These are phyloP conservation scores for Chamaecyparis obtusa DNA, from an alignment of 75 land plant species.

Conservation along the genomic window DNA sequence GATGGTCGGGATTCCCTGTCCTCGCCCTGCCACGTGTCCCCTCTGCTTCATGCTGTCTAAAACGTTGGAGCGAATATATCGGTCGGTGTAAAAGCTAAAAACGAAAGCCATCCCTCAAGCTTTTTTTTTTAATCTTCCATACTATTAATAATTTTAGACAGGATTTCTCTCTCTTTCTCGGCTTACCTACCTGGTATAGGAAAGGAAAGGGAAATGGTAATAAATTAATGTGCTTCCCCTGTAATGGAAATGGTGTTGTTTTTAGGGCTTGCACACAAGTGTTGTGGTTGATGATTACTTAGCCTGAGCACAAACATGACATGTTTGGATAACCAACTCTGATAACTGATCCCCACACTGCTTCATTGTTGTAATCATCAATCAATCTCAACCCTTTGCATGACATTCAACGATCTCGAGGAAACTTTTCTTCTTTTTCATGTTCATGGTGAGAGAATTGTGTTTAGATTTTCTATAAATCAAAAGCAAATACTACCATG, in stretches of 20 bases:
- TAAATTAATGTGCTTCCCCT: background rate
- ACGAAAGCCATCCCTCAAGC: constrained; percentile 7
- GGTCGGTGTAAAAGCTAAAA: constrained; percentile 14
- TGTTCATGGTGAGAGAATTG: background rate
- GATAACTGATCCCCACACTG: background rate
- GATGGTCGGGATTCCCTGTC: constrained; percentile 9
- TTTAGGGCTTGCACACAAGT: background rate
- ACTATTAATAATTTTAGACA: too few relatives aligned
- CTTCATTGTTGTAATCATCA: background rate
- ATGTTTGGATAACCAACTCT: background rate
- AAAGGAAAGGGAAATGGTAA: background rate
- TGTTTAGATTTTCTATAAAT: background rate
- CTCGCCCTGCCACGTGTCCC: background rate
- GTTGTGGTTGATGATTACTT: background rate
- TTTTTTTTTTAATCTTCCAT: background rate
- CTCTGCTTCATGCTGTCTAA: background rate
- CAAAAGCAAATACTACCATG: too few relatives aligned
- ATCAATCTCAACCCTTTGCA: background rate
- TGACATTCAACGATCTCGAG: background rate
- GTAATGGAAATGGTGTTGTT: background rate
- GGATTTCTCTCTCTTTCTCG: background rate
- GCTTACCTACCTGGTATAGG: background rate
- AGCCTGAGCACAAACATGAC: background rate
- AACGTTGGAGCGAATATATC: constrained; percentile 14
- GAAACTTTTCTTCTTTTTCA: background rate